A percentile compares a stretch with the other conserved stretches of the same genome.
These are phyloP conservation scores for Cytospora chrysosperma DNA, from an alignment of 2,329 filamentous ascomycete genomes.

Conservation along the genomic window DNA sequence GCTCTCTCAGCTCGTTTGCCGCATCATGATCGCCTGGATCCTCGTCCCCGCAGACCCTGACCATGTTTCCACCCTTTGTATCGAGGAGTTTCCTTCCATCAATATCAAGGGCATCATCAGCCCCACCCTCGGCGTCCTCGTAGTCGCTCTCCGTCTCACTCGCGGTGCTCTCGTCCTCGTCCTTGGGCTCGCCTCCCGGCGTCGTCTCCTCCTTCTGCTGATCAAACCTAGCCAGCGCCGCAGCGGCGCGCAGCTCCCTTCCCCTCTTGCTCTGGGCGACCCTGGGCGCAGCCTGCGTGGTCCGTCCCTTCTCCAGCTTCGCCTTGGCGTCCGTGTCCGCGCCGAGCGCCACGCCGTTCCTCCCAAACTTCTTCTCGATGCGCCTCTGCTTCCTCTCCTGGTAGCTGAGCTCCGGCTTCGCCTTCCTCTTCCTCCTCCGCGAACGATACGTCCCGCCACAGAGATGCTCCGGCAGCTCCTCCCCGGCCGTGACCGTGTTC, in stretches of 20 bases:
- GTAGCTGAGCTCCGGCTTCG: slow-evolving; percentile 57
- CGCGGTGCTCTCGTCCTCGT: slow-evolving; percentile 38
- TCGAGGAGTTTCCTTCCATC: slow-evolving; percentile 66
- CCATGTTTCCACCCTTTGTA: slow-evolving; percentile 62
- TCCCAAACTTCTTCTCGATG: slow-evolving; percentile 75
- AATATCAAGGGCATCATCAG: slow-evolving; percentile 59
- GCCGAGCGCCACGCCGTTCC: slow-evolving; percentile 66
- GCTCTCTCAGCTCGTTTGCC: slow-evolving; percentile 65
- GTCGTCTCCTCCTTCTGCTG: slow-evolving; percentile 53
- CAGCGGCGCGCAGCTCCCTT: slow-evolving; percentile 72
- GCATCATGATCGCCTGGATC: slow-evolving; percentile 53
- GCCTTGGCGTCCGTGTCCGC: slow-evolving; percentile 65
- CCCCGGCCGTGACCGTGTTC: slow-evolving; percentile 51
- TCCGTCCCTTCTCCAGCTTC: slow-evolving; percentile 66
- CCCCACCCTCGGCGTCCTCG: slow-evolving; percentile 38
- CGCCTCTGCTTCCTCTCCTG: slow-evolving; percentile 70
- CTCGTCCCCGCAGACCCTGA: slow-evolving; percentile 76
- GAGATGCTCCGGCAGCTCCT: slow-evolving; percentile 66
- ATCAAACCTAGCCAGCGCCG: slow-evolving; percentile 72
- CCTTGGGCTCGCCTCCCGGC: slow-evolving; percentile 31
- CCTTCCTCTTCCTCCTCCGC: slow-evolving; percentile 51
- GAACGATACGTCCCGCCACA: slow-evolving; percentile 79
- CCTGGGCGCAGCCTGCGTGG: slow-evolving; percentile 63
- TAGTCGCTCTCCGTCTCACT: slow-evolving; percentile 45
- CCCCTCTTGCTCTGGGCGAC: slow-evolving; percentile 74